Percentiles rank a stretch among this genome's conserved stretches.
Evolutionary conservation across 148 eudicot species (phyloP).

Genomic region (Heliamphora exappendiculata): DNA sequence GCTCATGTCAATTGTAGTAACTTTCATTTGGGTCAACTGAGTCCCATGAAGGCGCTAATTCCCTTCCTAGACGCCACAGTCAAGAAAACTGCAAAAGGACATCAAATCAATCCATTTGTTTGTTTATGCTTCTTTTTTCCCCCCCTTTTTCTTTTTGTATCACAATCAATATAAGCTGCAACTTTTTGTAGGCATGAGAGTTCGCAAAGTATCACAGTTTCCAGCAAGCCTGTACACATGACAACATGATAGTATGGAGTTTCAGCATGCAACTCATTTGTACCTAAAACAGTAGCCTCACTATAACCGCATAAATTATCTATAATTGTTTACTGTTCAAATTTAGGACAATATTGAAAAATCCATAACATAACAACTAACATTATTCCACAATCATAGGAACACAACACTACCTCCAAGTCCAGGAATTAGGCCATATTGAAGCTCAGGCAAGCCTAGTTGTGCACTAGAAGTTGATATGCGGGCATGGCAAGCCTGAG

Average conservation of each 20-base stretch:
- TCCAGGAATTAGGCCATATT: conserved; percentile 29
- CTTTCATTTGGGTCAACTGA: too few relatives aligned
- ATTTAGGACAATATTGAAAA: neutral
- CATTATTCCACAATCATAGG: neutral
- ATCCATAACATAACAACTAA: neutral
- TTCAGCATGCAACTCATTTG: neutral
- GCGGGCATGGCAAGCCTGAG: conserved; percentile 35
- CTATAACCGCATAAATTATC: neutral
- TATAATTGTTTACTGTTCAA: neutral
- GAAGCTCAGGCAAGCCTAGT: conserved; percentile 29
- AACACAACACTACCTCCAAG: conserved; percentile 26
- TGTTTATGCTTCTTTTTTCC: neutral
- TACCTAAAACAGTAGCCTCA: neutral
- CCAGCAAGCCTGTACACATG: neutral
- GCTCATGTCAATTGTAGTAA: neutral
- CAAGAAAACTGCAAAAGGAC: too few relatives aligned
- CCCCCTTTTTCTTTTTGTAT: neutral
- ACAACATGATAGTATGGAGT: neutral
- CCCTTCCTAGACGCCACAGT: too few relatives aligned
- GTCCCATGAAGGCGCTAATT: neutral
- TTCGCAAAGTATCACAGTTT: neutral
- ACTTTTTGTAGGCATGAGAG: neutral
- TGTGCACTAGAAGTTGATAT: conserved; percentile 27
- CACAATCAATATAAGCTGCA: neutral
- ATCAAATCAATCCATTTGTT: neutral